Percentiles rank a stretch among this genome's conserved stretches.
phyloP scores from a whole-genome alignment of 83 land plant genomes.

The Diphasiastrum complanatum region DNA sequence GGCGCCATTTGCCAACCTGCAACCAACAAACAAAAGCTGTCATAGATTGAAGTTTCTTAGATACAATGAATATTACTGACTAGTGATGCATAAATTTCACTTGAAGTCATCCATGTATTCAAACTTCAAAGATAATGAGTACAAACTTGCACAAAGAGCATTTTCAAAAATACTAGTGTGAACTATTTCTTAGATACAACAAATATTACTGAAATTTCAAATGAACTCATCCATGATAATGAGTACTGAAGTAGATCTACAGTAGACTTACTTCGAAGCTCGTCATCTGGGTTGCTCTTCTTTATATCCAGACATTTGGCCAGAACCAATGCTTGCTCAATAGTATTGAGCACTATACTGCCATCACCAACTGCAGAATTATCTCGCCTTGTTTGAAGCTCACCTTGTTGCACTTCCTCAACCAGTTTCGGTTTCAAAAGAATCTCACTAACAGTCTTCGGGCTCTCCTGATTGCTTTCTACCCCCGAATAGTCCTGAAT shows the following conservation, averaged over 20 bases:
- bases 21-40: constrained; percentile 4
- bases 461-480: constrained; percentile 3
- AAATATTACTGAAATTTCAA: no score
- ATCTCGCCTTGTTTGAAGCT: not conserved
- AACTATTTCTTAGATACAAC: no score
- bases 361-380: constrained; percentile 10
- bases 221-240: no score
- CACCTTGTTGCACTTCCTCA: constrained; percentile 26
- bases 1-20: constrained; percentile 68
- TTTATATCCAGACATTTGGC: constrained; percentile 47
- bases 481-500: not conserved
- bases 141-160: no score
- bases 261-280: constrained; percentile 37
- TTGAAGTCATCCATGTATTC: no score
- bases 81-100: no score
- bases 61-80: no score
- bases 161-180: no score
- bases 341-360: constrained; percentile 16
- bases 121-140: no score
- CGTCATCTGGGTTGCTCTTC: constrained; percentile 53
- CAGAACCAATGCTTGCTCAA: constrained; percentile 50
- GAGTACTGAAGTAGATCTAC: not conserved
- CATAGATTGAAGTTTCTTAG: no score
- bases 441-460: constrained; percentile 61
- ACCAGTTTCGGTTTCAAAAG: constrained; percentile 55